Base-by-base conservation (phyloP, 345 rosid genomes). In the Boechera divaricarpa region DNA sequence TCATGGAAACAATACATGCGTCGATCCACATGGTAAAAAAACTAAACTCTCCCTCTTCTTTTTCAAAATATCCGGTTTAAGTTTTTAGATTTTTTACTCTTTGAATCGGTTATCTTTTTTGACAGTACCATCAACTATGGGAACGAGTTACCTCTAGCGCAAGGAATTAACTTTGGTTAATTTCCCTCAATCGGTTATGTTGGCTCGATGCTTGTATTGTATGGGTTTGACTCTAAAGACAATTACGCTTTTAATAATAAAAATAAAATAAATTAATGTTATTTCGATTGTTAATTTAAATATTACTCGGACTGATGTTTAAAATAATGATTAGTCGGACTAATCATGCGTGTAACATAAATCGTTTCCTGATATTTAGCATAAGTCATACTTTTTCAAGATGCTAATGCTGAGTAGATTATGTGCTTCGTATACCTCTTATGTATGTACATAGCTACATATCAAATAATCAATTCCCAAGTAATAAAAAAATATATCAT, bases 1-100 rank as follows among this genome's bases (percentile, higher is more conserved):
- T 91, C 98, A 24, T 95, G 99, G 99, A 95, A 95, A 83, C 99
- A 95, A 74, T 95, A 95, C 75, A 92, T 95, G 99, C 88, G 97
- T 36, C 97, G 98, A 39, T 88, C 98, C 10, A 95, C 98, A 52
- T 92, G 99, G 99, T 95, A 89, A 78, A 3, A 21, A 41, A 1
- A 35, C 35, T 54, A 1, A 36, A 35, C 4, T 16, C 55, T 3
- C 12, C n/a, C 9, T 26, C 10, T 2, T 55, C 3, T 2, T 28
- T 16, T 29, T 15, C 8, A 1, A 2, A 45, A 18, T 47, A 21
- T 16, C 65, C 12, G 56, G 45, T 51, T 53, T 28, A 29, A 11
- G 36, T 42, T 70, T 45, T 42, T 6, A 21, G 12, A 16, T 29
- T 48, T 45, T 44, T 57, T 26, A 49, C 41, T 69, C 0, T 55